phyloP scores from a whole-genome alignment of 2,329 filamentous ascomycete species.

The Xylariales sp. region DNA sequence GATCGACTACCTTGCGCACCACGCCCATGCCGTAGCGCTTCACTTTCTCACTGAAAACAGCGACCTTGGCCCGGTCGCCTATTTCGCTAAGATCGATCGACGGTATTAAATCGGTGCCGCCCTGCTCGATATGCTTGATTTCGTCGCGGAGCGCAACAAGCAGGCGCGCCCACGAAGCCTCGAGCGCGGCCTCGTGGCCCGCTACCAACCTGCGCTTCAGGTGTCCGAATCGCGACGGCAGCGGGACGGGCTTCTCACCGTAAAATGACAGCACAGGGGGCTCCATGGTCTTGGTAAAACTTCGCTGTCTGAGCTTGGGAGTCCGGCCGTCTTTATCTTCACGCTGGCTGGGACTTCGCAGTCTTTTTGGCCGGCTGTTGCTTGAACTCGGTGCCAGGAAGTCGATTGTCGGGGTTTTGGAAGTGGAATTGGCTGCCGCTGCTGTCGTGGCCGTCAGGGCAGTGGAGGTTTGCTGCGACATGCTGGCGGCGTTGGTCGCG shows the following conservation, averaged over 20 bases:
- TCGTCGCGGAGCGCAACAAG: slow-evolving; percentile 47
- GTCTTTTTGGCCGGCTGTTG: slow-evolving; percentile 20
- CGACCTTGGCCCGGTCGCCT: slow-evolving; percentile 39
- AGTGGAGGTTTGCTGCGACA: slow-evolving; percentile 5
- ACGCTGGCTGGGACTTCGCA: slow-evolving; percentile 14
- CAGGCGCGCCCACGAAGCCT: slow-evolving; percentile 51
- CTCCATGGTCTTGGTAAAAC: slow-evolving; percentile 35
- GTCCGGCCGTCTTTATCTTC: slow-evolving; percentile 25
- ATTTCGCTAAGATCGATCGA: slow-evolving; percentile 51
- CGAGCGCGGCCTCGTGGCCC: slow-evolving; percentile 50
- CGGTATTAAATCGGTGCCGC: slow-evolving; percentile 49
- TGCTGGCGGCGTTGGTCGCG: slow-evolving; percentile 10
- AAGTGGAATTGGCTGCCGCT: too few relatives aligned
- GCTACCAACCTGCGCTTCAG: slow-evolving; percentile 51
- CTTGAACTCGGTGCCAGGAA: too few relatives aligned
- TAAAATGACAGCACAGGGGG: slow-evolving; percentile 52
- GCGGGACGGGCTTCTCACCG: slow-evolving; percentile 51
- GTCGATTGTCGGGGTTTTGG: too few relatives aligned
- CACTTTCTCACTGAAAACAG: slow-evolving; percentile 52
- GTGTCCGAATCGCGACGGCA: slow-evolving; percentile 53
- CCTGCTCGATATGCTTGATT: slow-evolving; percentile 45
- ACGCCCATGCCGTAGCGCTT: slow-evolving; percentile 62
- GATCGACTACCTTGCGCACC: slow-evolving; percentile 59
- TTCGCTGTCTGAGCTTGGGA: slow-evolving; percentile 23
- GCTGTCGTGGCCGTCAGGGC: slow-evolving; percentile 11